Evolutionary conservation across 1,139 yeast genomes (phyloP), one percentile per base, ranked within the genome.

Genomic region (Tardiomyces blankii): DNA sequence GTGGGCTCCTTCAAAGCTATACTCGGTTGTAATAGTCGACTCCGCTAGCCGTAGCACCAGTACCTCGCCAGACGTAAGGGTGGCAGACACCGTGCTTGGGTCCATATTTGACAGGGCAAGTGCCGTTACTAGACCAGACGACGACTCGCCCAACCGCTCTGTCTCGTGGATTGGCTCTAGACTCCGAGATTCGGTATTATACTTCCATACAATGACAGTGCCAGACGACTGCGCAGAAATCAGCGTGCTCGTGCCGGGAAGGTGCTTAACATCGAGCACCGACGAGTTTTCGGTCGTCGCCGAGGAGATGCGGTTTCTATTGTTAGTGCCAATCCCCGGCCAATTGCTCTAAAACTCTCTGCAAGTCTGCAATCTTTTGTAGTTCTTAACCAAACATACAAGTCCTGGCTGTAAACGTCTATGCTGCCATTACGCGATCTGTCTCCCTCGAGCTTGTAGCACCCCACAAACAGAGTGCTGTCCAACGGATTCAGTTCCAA

Each of bases 181-280:
- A 12, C 16, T 30, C 16, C 9, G 35, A 5, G 35, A 3, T 14
- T 30, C 35, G 16, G 5, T 9, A 14, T 14, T 30, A 14, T 30
- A 30, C 27, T 42, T 39, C 96, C 96, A 89, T 2, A 83, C 52
- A 38, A 68, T 67, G 13, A 89, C 57, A 49, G 74, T 73, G 1
- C 97, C 97, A 0, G 87, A 82, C 0, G 95, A 84, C 59, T 89
- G 95, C 0, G 81, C 89, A 1, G 87, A 73, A 2, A 88, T 52
- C 13, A 18, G 12, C 19, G 18, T 14, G 11, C 66, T 61, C 52
- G 80, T 78, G 42, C 65, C 64, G 0, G 87, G 85, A 39, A 72
- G 71, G 48, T 85, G 66, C 54, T 86, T 84, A 42, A 87, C 55
- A 58, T 91, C 97, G 42, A 91, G 63, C 18, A 89, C 72, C 0